Base-by-base conservation (phyloP, 352 stramenopile species). In the Pythium guiyangense region DNA sequence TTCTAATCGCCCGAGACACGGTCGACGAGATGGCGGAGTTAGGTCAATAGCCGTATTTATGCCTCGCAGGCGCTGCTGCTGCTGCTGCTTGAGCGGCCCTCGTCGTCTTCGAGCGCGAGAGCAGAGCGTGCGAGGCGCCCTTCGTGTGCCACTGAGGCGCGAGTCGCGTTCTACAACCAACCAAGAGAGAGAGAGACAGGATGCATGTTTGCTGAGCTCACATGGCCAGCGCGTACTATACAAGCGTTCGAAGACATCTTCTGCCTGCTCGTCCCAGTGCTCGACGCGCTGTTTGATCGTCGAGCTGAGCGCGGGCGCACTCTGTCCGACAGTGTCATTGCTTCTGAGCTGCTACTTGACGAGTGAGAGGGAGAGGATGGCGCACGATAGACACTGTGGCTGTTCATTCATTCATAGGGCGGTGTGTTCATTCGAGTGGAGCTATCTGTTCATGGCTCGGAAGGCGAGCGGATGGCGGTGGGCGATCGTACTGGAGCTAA, bases 1-100 rank as follows among this genome's bases (percentile, higher is more conserved):
- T 79, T 80, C 47, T 59, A 59, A 26, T n/a, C 14, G 25, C 26
- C 2, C 25, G 11, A n/a, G n/a, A n/a, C n/a, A n/a, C n/a, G n/a
- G n/a, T n/a, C 17, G 37, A 20, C 20, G 12, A 49, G 25, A 20
- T 22, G 42, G 17, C 12, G 40, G 27, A 35, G n/a, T 10, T n/a
- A 49, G 22, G 37, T 22, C n/a, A 15, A 18, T 39, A 46, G 17
- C 25, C 20, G 53, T 50, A 50, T 50, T 35, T 50, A 50, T 47
- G 42, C 42, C 42, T 27, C 42, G 42, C 42, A n/a, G n/a, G 11
- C 42, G 12, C 42, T 26, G 39, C 18, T n/a, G 39, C 39, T 44
- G 39, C 39, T 20, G 39, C 3, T 15, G 11, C 37, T 43, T 11
- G n/a, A n/a, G n/a, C n/a, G n/a, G n/a, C n/a, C n/a, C n/a, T 37